Conservation (phyloP, 78 protist genomes). For the Dictyostelium purpureum region DNA sequence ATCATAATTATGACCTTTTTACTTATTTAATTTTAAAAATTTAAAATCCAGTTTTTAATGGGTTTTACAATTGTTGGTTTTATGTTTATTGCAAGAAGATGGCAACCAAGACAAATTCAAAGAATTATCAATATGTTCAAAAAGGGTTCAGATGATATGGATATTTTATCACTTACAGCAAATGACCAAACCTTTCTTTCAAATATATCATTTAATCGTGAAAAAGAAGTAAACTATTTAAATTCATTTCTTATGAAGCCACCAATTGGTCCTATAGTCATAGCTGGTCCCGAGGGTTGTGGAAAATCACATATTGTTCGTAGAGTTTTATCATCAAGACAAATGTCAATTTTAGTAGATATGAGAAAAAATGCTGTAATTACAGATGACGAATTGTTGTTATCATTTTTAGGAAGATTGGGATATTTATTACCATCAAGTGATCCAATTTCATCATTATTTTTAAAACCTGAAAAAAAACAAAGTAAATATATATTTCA, state of each 20-base stretch:
- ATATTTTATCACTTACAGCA: conserved; percentile 30
- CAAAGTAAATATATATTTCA: conserved; percentile 27
- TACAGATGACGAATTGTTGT: conserved; percentile 62
- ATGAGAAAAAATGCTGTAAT: conserved; percentile 74
- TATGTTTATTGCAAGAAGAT: conserved; percentile 71
- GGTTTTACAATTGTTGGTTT: conserved; percentile 64
- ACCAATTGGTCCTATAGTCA: conserved; percentile 56
- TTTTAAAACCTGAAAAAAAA: conserved; percentile 65
- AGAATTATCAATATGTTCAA: conserved; percentile 44
- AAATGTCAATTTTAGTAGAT: conserved; percentile 54
- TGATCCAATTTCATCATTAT: conserved; percentile 55
- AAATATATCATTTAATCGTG: conserved; percentile 28
- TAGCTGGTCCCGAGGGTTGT: conserved; percentile 73
- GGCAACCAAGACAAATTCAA: conserved; percentile 65
- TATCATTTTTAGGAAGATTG: conserved; percentile 36
- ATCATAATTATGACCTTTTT: neutral
- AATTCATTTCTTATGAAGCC: conserved; percentile 25
- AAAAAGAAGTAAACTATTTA: conserved; percentile 21
- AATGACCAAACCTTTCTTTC: conserved; percentile 7
- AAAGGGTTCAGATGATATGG: conserved; percentile 25
- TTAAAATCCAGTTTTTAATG: conserved; percentile 19
- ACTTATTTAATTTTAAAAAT: neutral
- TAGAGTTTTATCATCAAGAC: conserved; percentile 27
- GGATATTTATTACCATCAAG: conserved; percentile 67
- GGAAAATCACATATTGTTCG: conserved; percentile 69